Percentiles rank a stretch among this genome's conserved stretches.
These are phyloP conservation scores for Trichosporon coremiiforme DNA, from an alignment of 1,284 basidiomycete species.

Conservation along the genomic window DNA sequence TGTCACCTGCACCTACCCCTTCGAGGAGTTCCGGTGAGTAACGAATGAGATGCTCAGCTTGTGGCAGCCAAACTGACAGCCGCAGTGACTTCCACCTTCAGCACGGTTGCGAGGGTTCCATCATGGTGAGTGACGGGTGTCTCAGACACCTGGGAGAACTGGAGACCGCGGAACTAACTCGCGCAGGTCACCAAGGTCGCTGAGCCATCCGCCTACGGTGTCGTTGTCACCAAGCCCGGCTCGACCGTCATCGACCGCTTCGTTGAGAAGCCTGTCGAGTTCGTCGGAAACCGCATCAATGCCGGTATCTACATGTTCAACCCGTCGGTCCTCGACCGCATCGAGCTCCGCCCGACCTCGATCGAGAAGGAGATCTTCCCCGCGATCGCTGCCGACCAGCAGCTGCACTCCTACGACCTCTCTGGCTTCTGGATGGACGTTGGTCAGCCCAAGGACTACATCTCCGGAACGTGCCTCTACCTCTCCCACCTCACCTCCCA, in stretches of 20 bases:
- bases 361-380: constrained; percentile 63
- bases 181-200: constrained; percentile 60
- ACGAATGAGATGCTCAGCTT: too few species aligned
- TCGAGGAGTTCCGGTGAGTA: constrained; percentile 58
- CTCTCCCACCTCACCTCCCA: constrained; percentile 59
- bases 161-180: constrained; percentile 23
- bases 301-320: constrained; percentile 64
- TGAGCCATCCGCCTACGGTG: constrained; percentile 62
- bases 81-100: constrained; percentile 60
- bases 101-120: constrained; percentile 61
- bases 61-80: neutral
- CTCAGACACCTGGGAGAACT: constrained; percentile 59
- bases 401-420: constrained; percentile 61
- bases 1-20: constrained; percentile 62
- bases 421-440: constrained; percentile 63
- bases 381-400: constrained; percentile 58
- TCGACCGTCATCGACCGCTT: constrained; percentile 61
- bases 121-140: constrained; percentile 59
- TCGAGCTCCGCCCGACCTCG: constrained; percentile 61
- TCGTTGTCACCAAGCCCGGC: constrained; percentile 60
- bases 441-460: constrained; percentile 61
- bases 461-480: constrained; percentile 61
- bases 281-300: constrained; percentile 63
- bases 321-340: constrained; percentile 60
- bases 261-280: constrained; percentile 62